Conservation (phyloP, 306 rosid species). For the Mimosa bimucronata region DNA sequence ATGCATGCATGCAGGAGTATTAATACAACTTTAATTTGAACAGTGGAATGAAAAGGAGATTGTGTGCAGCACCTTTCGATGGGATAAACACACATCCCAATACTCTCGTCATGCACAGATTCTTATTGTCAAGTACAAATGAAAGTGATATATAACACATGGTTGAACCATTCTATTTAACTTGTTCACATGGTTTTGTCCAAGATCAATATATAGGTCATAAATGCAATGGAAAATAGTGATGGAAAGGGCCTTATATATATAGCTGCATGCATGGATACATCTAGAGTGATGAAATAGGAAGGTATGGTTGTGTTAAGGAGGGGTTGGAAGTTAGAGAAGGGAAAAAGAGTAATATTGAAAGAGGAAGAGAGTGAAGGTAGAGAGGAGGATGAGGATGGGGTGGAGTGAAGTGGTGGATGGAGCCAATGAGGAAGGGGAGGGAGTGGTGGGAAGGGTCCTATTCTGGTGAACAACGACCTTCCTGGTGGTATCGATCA, state of each 20-base stretch:
- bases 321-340: not conserved
- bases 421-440: conserved; percentile 35
- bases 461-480: conserved; percentile 38
- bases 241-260: too few relatives aligned
- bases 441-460: conserved; percentile 21
- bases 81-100: not conserved
- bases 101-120: too few relatives aligned
- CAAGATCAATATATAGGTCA: too few relatives aligned
- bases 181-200: too few relatives aligned
- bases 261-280: too few relatives aligned
- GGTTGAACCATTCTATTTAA: too few relatives aligned
- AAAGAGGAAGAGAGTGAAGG: conserved; percentile 39
- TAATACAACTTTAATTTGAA: not conserved
- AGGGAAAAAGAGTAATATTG: not conserved
- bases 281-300: too few relatives aligned
- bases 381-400: conserved; percentile 34
- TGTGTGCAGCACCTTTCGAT: not conserved
- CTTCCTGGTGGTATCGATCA: conserved; percentile 67
- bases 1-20: not conserved
- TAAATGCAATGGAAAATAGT: too few relatives aligned
- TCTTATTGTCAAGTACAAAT: too few relatives aligned
- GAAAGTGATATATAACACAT: too few relatives aligned
- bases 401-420: conserved; percentile 2
- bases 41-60: not conserved
- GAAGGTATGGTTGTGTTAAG: too few relatives aligned